Evolutionary conservation across 176 grass and related monocot species (phyloP).

Genomic region (Triticum urartu): DNA sequence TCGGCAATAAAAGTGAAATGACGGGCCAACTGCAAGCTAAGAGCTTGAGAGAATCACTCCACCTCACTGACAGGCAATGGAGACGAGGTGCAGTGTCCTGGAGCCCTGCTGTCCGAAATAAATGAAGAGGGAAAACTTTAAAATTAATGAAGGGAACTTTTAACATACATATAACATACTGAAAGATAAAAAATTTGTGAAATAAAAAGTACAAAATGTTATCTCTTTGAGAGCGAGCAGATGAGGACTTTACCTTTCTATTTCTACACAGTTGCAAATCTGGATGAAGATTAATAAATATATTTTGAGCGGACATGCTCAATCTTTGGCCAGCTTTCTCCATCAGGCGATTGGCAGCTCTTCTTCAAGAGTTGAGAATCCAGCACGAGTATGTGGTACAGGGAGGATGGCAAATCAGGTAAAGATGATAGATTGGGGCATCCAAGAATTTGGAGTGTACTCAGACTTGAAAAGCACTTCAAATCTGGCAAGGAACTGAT

Average conservation of each 20-base stretch:
- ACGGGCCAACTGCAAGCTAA: too few relatives aligned
- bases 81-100: too few relatives aligned
- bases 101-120: too few relatives aligned
- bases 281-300: not conserved
- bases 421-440: constrained; percentile 11
- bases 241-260: not conserved
- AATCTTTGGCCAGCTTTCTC: constrained; percentile 27
- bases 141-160: too few relatives aligned
- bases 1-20: too few relatives aligned
- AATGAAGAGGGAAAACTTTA: too few relatives aligned
- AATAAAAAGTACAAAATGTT: too few relatives aligned
- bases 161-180: too few relatives aligned
- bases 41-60: too few relatives aligned
- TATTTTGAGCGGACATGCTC: not conserved
- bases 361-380: not conserved
- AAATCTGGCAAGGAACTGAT: not conserved
- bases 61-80: too few relatives aligned
- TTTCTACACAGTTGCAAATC: not conserved
- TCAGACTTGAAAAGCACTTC: not conserved
- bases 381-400: accelerated
- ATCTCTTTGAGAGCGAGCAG: not conserved
- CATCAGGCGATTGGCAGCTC: not conserved
- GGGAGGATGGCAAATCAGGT: not conserved
- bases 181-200: too few relatives aligned
- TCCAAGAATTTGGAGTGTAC: accelerated